A percentile compares a stretch with the other conserved stretches of the same genome.
phyloP scores from a whole-genome alignment of 495 filamentous ascomycete species.

The Trichoderma reesei region DNA sequence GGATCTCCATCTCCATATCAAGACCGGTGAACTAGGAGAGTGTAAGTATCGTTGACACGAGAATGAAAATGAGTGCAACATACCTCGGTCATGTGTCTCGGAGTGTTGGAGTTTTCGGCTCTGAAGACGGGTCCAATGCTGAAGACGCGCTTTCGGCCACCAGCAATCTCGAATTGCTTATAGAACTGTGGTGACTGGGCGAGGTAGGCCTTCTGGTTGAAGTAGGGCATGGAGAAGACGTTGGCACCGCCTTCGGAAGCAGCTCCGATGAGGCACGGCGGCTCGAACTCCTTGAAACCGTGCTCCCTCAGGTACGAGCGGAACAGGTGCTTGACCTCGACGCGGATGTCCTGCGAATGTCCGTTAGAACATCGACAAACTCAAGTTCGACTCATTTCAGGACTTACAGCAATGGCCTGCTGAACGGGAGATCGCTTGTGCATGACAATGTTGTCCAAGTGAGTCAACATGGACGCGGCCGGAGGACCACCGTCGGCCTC shows the following conservation, averaged over 20 bases:
- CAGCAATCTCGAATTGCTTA: slow-evolving; percentile 93
- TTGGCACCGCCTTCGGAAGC: slow-evolving; percentile 90
- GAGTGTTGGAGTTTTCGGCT: slow-evolving; percentile 94
- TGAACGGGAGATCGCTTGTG: slow-evolving; percentile 82
- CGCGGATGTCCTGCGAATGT: slow-evolving; percentile 48
- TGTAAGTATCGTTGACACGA: background rate
- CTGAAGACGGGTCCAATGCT: slow-evolving; percentile 88
- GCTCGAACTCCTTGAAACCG: slow-evolving; percentile 80
- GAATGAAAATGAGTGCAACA: background rate
- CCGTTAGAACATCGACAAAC: background rate
- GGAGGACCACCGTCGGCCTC: slow-evolving; percentile 46
- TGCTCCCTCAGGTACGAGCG: slow-evolving; percentile 63
- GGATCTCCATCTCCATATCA: slow-evolving; percentile 95
- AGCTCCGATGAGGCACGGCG: slow-evolving; percentile 79
- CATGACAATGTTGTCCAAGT: slow-evolving; percentile 81
- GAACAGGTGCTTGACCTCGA: slow-evolving; percentile 73
- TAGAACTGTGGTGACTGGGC: slow-evolving; percentile 89
- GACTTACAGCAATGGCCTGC: slow-evolving; percentile 56
- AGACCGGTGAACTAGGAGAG: slow-evolving; percentile 68
- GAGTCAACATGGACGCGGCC: slow-evolving; percentile 61
- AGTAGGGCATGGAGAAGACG: slow-evolving; percentile 89
- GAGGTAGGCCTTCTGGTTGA: slow-evolving; percentile 72
- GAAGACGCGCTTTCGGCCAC: slow-evolving; percentile 82
- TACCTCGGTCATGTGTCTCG: slow-evolving; percentile 85
- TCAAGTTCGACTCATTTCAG: background rate